Evolutionary conservation across 2,329 filamentous ascomycete genomes (phyloP).

Genomic region (Ceratocystis eucalypticola): DNA sequence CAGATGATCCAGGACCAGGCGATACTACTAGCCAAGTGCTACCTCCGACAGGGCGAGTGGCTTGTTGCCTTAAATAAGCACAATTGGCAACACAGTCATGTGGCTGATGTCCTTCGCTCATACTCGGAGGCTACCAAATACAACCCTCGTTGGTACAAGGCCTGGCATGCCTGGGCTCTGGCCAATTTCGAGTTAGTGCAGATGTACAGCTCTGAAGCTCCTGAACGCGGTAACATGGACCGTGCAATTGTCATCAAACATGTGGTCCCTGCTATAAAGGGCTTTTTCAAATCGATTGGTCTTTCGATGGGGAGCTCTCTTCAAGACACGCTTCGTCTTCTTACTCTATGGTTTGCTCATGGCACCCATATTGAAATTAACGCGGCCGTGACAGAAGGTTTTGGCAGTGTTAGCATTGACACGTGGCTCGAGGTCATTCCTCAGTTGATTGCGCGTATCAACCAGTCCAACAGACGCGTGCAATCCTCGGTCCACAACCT

Average conservation of each 20-base stretch:
- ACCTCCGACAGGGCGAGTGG: conserved; percentile 94
- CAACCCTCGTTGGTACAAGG: conserved; percentile 94
- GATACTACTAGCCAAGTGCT: conserved; percentile 80
- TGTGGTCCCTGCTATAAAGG: conserved; percentile 84
- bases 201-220: conserved; percentile 30
- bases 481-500: conserved; percentile 85
- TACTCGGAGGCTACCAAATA: conserved; percentile 88
- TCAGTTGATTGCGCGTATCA: conserved; percentile 93
- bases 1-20: conserved; percentile 46
- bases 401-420: conserved; percentile 83
- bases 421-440: conserved; percentile 98
- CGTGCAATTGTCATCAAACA: conserved; percentile 64
- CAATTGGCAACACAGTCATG: conserved; percentile 76
- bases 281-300: conserved; percentile 95
- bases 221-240: conserved; percentile 32
- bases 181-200: conserved; percentile 98
- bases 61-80: conserved; percentile 72
- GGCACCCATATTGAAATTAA: conserved; percentile 83
- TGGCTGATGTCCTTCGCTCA: conserved; percentile 78
- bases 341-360: conserved; percentile 94
- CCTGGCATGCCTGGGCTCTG: conserved; percentile 96
- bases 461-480: conserved; percentile 81
- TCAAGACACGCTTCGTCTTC: conserved; percentile 81
- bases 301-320: conserved; percentile 83
- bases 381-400: conserved; percentile 74